These are phyloP conservation scores for Penicillium fuscoglaucum DNA, from an alignment of 2,329 filamentous ascomycete species.

Conservation along the genomic window DNA sequence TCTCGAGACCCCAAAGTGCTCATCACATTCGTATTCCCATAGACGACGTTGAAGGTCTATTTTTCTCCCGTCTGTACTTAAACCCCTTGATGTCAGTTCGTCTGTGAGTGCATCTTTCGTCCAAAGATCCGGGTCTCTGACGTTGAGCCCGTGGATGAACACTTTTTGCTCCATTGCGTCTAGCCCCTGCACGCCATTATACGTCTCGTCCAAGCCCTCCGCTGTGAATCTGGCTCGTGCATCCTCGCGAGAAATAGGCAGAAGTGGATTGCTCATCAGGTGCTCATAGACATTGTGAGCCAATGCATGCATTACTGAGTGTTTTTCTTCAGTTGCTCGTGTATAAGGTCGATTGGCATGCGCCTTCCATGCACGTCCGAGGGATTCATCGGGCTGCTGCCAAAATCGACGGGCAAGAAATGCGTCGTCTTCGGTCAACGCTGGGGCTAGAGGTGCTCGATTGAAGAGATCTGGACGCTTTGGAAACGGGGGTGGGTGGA, in stretches of 20 bases:
- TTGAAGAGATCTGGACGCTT: conserved; percentile 24
- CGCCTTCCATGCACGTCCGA: conserved; percentile 16
- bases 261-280: conserved; percentile 24
- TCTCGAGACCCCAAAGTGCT: conserved; percentile 22
- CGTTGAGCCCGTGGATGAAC: conserved; percentile 1
- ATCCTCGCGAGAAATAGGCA: conserved; percentile 19
- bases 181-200: conserved; percentile 5
- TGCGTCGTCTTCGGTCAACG: conserved; percentile 25
- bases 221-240: conserved; percentile 14
- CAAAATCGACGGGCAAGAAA: conserved; percentile 32
- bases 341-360: conserved; percentile 6
- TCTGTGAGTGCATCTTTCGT: neutral
- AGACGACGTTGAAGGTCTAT: conserved; percentile 25
- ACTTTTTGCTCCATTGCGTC: neutral
- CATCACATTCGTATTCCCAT: conserved; percentile 20
- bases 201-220: conserved; percentile 9
- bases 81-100: conserved; percentile 19
- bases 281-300: conserved; percentile 36
- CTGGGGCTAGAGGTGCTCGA: conserved; percentile 29
- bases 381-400: conserved; percentile 26
- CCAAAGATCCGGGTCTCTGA: conserved; percentile 7
- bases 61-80: conserved; percentile 13
- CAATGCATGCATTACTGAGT: conserved; percentile 21
- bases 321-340: neutral
- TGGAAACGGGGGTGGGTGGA: conserved; percentile 1